Evolutionary conservation across 208 protist genomes (phyloP), one percentile per base, ranked within the genome.

Genomic region (Wallacemonas sp.): DNA sequence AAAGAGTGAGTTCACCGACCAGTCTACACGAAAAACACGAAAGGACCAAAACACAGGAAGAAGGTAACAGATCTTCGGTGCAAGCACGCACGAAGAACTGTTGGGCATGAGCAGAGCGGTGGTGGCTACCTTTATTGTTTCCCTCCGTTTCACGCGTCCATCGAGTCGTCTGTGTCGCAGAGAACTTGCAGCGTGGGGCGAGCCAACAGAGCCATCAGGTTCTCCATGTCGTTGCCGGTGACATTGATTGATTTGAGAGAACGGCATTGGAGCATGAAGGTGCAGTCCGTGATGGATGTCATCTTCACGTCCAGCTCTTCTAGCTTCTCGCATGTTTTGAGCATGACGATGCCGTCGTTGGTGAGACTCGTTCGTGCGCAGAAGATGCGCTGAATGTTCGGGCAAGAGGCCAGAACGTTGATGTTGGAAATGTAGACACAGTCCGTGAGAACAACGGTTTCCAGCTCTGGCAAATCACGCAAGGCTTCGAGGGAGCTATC

Each of bases 251-350:
- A 69, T 59, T 81, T 85, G 38, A 93, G 69, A 8, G 76, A 78
- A 17, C 61, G 66, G 66, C 81, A 89, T 22, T 71, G 60, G 0
- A 73, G 79, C 19, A 93, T 76, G 10, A 76, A 68, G 46, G 87
- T 90, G 36, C 76, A 74, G 50, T 89, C 79, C 1, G 68, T 82
- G 22, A 93, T 74, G 19, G 73, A 46, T 0, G 87, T 93, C 61
- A 86, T 61, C 65, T 89, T 85, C 9, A 93, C 42, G 48, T 90
- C 87, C 32, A 93, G 69, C 59, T 93, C 87, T 63, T 93, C 87
- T 26, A 93, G 69, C 26, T 78, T 69, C 3, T 61, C 24, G 26
- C 87, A 91, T 45, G 78, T 76, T 21, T 65, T 73, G 19, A 93
- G 77, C 41, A 76, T 50, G 8, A 71, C 75, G 36, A 91, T 79